A percentile compares a stretch with the other conserved stretches of the same genome.
These are phyloP conservation scores for Aureobasidium sp. DNA, from an alignment of 2,329 filamentous ascomycete species.

Conservation along the genomic window DNA sequence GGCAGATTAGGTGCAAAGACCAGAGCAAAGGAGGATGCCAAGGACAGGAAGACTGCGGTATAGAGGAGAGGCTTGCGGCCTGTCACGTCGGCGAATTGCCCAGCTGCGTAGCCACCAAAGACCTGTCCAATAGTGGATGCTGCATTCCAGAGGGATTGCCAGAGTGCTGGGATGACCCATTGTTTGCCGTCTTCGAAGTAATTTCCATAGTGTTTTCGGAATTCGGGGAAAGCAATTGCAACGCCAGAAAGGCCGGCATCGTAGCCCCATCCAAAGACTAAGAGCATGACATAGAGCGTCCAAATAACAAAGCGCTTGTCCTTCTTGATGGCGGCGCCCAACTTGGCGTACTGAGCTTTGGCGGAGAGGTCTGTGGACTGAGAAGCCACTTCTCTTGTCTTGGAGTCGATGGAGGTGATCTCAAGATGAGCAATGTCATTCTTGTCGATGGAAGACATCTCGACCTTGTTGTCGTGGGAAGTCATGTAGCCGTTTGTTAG, in stretches of 20 bases:
- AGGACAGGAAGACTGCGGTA: not conserved
- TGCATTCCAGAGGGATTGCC: not conserved
- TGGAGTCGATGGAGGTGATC: not conserved
- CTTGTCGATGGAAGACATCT: constrained; percentile 25
- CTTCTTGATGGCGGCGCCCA: constrained; percentile 31
- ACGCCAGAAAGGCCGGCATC: constrained; percentile 34
- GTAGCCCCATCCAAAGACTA: constrained; percentile 42
- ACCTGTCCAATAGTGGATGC: not conserved
- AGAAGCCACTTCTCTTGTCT: not conserved
- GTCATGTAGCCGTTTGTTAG: constrained; percentile 3
- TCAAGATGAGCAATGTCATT: constrained; percentile 23
- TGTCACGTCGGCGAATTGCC: not conserved
- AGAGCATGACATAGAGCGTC: constrained; percentile 30
- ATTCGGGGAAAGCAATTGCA: constrained; percentile 30
- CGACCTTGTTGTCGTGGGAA: constrained; percentile 21
- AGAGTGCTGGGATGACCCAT: not conserved
- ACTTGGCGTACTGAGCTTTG: constrained; percentile 30
- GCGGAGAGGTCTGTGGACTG: not conserved
- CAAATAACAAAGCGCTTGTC: constrained; percentile 30
- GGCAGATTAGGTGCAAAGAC: not conserved
- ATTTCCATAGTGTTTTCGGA: not conserved
- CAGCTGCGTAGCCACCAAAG: not conserved
- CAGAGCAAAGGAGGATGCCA: not conserved
- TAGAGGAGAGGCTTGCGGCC: not conserved
- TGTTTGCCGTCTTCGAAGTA: not conserved